Evolutionary conservation across 768 basidiomycete genomes (phyloP), one percentile per base, ranked within the genome.

Genomic region (Cyclocybe cylindracea): DNA sequence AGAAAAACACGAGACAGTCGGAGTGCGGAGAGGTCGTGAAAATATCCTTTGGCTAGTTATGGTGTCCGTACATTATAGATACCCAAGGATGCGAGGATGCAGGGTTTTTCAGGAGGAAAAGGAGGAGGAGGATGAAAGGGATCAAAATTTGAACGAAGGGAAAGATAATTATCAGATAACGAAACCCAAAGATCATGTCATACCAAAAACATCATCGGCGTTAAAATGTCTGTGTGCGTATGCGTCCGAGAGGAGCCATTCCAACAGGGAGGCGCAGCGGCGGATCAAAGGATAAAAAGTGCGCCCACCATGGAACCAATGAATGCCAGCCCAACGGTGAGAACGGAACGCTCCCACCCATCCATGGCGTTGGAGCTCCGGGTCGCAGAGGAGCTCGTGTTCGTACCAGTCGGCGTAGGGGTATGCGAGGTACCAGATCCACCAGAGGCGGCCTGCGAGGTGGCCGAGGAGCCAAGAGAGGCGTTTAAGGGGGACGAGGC

Each of bases 321-420:
- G 31, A 64, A 45, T 34, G 68, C 47, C 45, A 59, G 63, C 54
- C 65, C 65, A 47, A 65, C 34, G 46, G 62, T 54, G 46, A 65
- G 34, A 14, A 61, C 33, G n/a, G 66, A 4, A 36, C 57, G 58
- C 44, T 69, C 62, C 64, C 61, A 66, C 39, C 57, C 46, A n/a
- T 58, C 57, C 11, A 60, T 44, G 7, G 56, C 29, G 3, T 43
- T 11, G 14, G 32, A 9, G 41, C 19, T 2, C 24, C 24, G 43
- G 34, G 24, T 43, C 13, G 54, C 54, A 6, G 59, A 54, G 39
- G 46, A 49, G 29, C 46, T 56, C 9, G 60, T 46, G 29, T 49
- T 50, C 19, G 56, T 52, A 14, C 31, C 43, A 3, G 57, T 29
- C 19, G 45, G 8, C 34, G 42, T 34, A 39, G 19, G 31, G 16